phyloP scores from a whole-genome alignment of 2,329 filamentous ascomycete species.

The Cladosporium oxysporum region DNA sequence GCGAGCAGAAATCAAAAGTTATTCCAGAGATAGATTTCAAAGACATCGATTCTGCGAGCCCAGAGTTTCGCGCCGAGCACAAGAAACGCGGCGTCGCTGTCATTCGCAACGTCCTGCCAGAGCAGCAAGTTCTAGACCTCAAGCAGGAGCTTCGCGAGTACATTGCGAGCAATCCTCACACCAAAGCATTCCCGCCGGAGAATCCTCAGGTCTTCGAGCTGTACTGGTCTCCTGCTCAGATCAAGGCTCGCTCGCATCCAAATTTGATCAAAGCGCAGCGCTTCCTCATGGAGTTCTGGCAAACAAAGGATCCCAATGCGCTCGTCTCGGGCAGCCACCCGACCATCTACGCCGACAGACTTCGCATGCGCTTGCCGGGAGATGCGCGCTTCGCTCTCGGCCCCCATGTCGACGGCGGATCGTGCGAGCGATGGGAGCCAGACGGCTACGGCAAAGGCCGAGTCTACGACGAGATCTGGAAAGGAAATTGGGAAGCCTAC shows the following conservation, averaged over 20 bases:
- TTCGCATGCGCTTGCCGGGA: slow-evolving; percentile 57
- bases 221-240: slow-evolving; percentile 52
- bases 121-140: slow-evolving; percentile 47
- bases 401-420: slow-evolving; percentile 58
- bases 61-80: slow-evolving; percentile 59
- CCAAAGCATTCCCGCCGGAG: slow-evolving; percentile 49
- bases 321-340: slow-evolving; percentile 50
- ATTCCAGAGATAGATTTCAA: slow-evolving; percentile 52
- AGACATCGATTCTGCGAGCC: slow-evolving; percentile 49
- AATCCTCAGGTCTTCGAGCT: slow-evolving; percentile 55
- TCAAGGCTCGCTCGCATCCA: slow-evolving; percentile 49
- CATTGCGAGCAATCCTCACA: slow-evolving; percentile 49
- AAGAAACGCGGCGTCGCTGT: slow-evolving; percentile 58
- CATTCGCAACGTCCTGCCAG: slow-evolving; percentile 47
- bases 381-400: slow-evolving; percentile 56
- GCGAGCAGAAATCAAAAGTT: slow-evolving; percentile 43
- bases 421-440: slow-evolving; percentile 55
- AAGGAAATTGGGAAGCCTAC: slow-evolving; percentile 76
- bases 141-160: slow-evolving; percentile 49
- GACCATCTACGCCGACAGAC: slow-evolving; percentile 51
- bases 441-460: slow-evolving; percentile 62
- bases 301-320: slow-evolving; percentile 45
- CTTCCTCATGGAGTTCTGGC: slow-evolving; percentile 54
- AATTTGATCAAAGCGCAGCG: slow-evolving; percentile 49
- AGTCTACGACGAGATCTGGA: slow-evolving; percentile 73